These are phyloP conservation scores for Bombardia bombarda DNA, from an alignment of 495 filamentous ascomycete genomes.

Conservation along the genomic window DNA sequence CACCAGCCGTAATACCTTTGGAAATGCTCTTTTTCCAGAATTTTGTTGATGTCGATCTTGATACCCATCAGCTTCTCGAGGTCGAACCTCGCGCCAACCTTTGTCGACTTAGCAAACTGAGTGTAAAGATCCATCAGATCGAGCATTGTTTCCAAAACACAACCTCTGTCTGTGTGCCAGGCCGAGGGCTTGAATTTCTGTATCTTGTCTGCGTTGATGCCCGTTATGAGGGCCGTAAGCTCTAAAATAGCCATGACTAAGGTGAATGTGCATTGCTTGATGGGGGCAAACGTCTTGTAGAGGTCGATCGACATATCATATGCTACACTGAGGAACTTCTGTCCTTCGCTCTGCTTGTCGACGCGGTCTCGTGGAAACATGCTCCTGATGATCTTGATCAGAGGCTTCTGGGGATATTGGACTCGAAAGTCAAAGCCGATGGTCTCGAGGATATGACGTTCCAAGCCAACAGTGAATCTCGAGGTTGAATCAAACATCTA, in stretches of 20 bases:
- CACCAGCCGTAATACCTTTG: slow-evolving; percentile 36
- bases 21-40: slow-evolving; percentile 37
- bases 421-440: slow-evolving; percentile 92
- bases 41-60: slow-evolving; percentile 78
- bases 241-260: slow-evolving; percentile 79
- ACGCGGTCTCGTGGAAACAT: slow-evolving; percentile 25
- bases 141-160: slow-evolving; percentile 77
- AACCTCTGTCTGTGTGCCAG: slow-evolving; percentile 55
- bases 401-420: slow-evolving; percentile 73
- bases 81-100: slow-evolving; percentile 61
- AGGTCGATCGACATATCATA: slow-evolving; percentile 81
- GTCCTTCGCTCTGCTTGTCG: slow-evolving; percentile 12
- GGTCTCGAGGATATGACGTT: slow-evolving; percentile 89
- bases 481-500: slow-evolving; percentile 72
- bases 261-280: slow-evolving; percentile 75
- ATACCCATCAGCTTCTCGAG: slow-evolving; percentile 71
- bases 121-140: slow-evolving; percentile 82
- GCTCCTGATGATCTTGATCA: slow-evolving; percentile 63
- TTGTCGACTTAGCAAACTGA: slow-evolving; percentile 64
- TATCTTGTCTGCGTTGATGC: slow-evolving; percentile 38
- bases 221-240: slow-evolving; percentile 61
- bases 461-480: slow-evolving; percentile 75
- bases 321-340: slow-evolving; percentile 50
- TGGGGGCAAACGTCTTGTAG: slow-evolving; percentile 83
- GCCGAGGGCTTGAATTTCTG: slow-evolving; percentile 20